Evolutionary conservation across 2,329 filamentous ascomycete species (phyloP).

Genomic region (Paecilomyces sp.): DNA sequence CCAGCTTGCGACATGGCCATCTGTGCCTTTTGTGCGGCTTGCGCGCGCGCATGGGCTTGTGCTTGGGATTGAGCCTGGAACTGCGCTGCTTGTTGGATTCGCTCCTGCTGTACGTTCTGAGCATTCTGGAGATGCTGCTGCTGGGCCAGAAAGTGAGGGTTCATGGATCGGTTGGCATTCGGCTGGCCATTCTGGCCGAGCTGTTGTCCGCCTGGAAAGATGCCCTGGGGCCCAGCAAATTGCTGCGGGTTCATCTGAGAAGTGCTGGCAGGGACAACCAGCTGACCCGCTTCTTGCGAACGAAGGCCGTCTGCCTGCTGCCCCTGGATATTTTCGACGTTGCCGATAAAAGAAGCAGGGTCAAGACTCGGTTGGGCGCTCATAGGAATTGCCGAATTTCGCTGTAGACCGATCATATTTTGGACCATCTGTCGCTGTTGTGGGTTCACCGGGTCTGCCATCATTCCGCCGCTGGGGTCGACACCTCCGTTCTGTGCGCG

Average conservation of each 20-base stretch:
- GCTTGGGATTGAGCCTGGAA: conserved; percentile 32
- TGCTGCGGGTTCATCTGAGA: conserved; percentile 40
- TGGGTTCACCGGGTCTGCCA: conserved; percentile 26
- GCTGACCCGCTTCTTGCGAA: conserved; percentile 53
- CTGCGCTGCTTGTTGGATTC: conserved; percentile 28
- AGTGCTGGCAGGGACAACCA: conserved; percentile 59
- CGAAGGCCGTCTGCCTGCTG: conserved; percentile 58
- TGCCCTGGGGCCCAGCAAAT: conserved; percentile 35
- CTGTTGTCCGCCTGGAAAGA: conserved; percentile 33
- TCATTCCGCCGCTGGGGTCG: conserved; percentile 24
- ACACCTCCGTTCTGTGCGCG: conserved; percentile 21
- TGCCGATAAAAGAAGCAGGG: conserved; percentile 34
- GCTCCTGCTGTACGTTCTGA: conserved; percentile 38
- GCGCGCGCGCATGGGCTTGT: conserved; percentile 32
- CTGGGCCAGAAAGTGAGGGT: conserved; percentile 35
- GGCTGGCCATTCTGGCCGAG: conserved; percentile 31
- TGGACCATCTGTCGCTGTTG: conserved; percentile 36
- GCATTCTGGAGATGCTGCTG: conserved; percentile 35
- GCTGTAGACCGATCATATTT: conserved; percentile 33
- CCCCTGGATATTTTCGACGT: conserved; percentile 50
- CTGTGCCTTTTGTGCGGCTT: conserved; percentile 39
- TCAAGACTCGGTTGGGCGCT: conserved; percentile 25
- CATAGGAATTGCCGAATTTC: conserved; percentile 28
- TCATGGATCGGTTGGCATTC: conserved; percentile 30
- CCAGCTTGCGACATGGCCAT: conserved; percentile 41